phyloP scores from a whole-genome alignment of 2,329 filamentous ascomycete genomes.

The Setomelanomma holmii region DNA sequence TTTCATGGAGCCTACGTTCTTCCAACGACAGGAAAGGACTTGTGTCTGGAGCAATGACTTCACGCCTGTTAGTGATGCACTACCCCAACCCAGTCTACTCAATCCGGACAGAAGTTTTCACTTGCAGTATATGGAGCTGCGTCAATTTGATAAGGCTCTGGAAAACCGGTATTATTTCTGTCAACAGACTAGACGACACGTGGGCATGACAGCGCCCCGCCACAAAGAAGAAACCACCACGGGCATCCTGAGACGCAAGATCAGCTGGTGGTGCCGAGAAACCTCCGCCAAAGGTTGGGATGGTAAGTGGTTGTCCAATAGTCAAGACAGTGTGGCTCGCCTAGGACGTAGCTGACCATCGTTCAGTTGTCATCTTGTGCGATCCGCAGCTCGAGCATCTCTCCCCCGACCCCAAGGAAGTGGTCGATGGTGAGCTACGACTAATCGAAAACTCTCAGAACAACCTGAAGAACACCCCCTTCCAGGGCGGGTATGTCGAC shows the following conservation, averaged over 20 bases:
- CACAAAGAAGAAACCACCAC: slow-evolving; percentile 33
- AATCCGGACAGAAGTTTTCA: slow-evolving; percentile 36
- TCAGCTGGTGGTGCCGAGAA: slow-evolving; percentile 38
- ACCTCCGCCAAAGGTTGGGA: slow-evolving; percentile 38
- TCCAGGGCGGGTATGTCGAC: slow-evolving; percentile 42
- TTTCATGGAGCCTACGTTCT: slow-evolving; percentile 45
- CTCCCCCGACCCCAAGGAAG: slow-evolving; percentile 16
- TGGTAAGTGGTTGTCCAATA: slow-evolving; percentile 23
- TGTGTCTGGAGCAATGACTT: slow-evolving; percentile 47
- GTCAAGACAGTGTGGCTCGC: too few relatives aligned
- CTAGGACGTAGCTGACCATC: slow-evolving; percentile 5
- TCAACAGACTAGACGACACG: slow-evolving; percentile 35
- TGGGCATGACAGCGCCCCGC: slow-evolving; percentile 41
- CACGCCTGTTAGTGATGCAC: slow-evolving; percentile 42
- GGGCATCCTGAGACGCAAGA: slow-evolving; percentile 39
- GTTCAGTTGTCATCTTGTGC: slow-evolving; percentile 39
- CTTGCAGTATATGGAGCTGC: slow-evolving; percentile 43
- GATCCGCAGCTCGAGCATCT: slow-evolving; percentile 37
- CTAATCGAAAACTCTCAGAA: slow-evolving; percentile 4
- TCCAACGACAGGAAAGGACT: slow-evolving; percentile 42
- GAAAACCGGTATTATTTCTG: slow-evolving; percentile 37
- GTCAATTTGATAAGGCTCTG: slow-evolving; percentile 38
- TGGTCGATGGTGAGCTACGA: slow-evolving; percentile 7
- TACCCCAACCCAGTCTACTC: slow-evolving; percentile 39
- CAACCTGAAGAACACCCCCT: slow-evolving; percentile 25